Evolutionary conservation across 352 stramenopile species (phyloP), one percentile per base, ranked within the genome.

Genomic region (Pythium myriotylum): DNA sequence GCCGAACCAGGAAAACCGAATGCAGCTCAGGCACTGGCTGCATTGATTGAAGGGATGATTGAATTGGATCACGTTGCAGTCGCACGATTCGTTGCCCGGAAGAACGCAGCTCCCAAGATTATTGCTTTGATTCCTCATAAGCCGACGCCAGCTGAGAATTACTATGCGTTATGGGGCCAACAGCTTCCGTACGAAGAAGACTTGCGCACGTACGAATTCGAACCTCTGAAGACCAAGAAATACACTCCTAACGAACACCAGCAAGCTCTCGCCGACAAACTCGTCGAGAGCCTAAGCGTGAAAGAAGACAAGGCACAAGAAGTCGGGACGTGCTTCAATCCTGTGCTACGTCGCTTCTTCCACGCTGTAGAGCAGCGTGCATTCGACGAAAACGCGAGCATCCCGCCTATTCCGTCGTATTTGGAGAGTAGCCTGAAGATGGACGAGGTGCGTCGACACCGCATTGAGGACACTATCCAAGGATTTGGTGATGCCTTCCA

Each of bases 131-230:
- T 94, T 41, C 85, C 85, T 4, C 71, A 88, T 33, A 26, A 62
- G 0, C 81, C 78, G 12, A 76, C 41, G 12, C 53, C 63, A 19
- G 50, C 20, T 10, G 71, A 87, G 53, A 75, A 81, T 27, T 94
- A 80, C 51, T 87, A 89, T 29, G 83, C 77, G 20, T 68, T 94
- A 35, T 94, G 78, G 84, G 71, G 73, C 7, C 81, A 92, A 24
- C 80, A 90, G 56, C 55, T 94, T 46, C 84, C 86, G 33, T 93
- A 81, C 46, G 84, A 91, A 60, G 86, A 94, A 73, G 86, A 94
- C 39, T 13, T 93, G 33, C 78, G 86, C 8, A 81, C 61, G 20
- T 94, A 92, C 49, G 84, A 94, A 60, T 94, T 94, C 60, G 71
- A 80, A 39, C 74, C 84, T 16, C 69, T 92, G 7, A 81, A 81